Evolutionary conservation across 1,284 basidiomycete species (phyloP).

Genomic region (Cystobasidiaceae sp.): DNA sequence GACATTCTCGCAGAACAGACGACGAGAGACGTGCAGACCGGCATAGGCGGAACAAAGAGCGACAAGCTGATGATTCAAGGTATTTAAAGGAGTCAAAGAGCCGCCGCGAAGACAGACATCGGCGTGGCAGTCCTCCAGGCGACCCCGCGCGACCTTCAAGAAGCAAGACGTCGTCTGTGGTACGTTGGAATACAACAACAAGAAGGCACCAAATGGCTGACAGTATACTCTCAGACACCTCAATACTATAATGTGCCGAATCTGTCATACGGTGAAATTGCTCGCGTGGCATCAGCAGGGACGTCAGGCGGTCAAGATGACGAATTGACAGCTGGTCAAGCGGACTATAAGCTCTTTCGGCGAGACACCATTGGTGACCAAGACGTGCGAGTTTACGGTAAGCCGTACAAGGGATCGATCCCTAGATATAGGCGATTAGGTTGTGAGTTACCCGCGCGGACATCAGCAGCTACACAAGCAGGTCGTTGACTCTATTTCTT

Average conservation of each 20-base stretch:
- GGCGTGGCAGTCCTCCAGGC: not conserved
- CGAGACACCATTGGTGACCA: constrained; percentile 24
- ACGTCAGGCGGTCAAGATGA: not conserved
- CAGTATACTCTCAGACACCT: not conserved
- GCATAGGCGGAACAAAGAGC: not conserved
- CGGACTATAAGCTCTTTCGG: constrained; percentile 21
- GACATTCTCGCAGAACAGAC: not conserved
- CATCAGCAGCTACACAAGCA: not conserved
- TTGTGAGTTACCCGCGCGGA: not conserved
- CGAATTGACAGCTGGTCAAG: not conserved
- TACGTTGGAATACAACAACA: not conserved
- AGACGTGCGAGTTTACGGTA: constrained; percentile 22
- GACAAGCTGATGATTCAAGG: not conserved
- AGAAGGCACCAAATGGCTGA: not conserved
- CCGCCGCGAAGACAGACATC: not conserved
- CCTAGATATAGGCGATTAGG: constrained; percentile 18
- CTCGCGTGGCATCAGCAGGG: not conserved
- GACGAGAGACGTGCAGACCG: not conserved
- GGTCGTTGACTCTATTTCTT: not conserved
- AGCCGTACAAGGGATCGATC: constrained; percentile 17
- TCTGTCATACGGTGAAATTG: constrained; percentile 10
- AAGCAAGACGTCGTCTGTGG: not conserved
- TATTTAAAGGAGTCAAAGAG: not conserved
- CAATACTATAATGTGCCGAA: constrained; percentile 25
- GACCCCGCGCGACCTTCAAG: not conserved